Evolutionary conservation across 441 rosid genomes (phyloP).

Genomic region (Adansonia gregorii): DNA sequence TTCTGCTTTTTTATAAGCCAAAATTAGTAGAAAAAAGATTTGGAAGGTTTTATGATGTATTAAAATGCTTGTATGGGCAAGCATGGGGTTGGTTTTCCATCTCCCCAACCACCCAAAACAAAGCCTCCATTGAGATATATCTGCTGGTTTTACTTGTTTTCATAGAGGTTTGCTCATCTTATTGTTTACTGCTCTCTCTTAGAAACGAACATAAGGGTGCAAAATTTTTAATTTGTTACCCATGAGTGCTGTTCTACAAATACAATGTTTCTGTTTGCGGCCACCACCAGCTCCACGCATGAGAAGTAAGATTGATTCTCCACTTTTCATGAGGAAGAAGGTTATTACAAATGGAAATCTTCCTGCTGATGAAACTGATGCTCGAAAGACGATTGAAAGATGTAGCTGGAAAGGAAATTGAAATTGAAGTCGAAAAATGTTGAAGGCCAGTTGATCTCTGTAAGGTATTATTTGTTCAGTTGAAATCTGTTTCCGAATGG

Average conservation of each 20-base stretch:
- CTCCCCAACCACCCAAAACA: neutral
- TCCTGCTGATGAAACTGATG: slow-evolving; percentile 29
- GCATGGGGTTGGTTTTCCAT: slow-evolving; percentile 5
- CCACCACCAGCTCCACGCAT: slow-evolving; percentile 79
- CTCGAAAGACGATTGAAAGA: slow-evolving; percentile 40
- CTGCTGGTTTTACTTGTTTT: slow-evolving; percentile 6
- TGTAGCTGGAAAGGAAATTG: slow-evolving; percentile 48
- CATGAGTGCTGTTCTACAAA: slow-evolving; percentile 25
- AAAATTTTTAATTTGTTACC: neutral
- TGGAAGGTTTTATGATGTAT: slow-evolving; percentile 10
- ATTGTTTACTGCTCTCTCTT: neutral
- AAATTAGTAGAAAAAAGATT: neutral
- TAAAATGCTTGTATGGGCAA: neutral
- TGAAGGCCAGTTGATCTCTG: slow-evolving; percentile 96
- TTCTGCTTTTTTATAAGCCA: slow-evolving; percentile 1
- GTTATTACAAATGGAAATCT: slow-evolving; percentile 37
- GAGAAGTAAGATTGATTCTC: slow-evolving; percentile 87
- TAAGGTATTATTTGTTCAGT: slow-evolving; percentile 60
- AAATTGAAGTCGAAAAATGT: slow-evolving; percentile 68
- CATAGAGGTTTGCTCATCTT: neutral
- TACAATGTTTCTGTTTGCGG: slow-evolving; percentile 47
- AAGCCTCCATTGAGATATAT: neutral
- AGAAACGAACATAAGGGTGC: neutral
- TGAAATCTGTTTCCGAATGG: neutral
- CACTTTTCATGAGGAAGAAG: slow-evolving; percentile 62